These are phyloP conservation scores for Lomentospora prolificans DNA, from an alignment of 2,329 filamentous ascomycete genomes.

Conservation along the genomic window DNA sequence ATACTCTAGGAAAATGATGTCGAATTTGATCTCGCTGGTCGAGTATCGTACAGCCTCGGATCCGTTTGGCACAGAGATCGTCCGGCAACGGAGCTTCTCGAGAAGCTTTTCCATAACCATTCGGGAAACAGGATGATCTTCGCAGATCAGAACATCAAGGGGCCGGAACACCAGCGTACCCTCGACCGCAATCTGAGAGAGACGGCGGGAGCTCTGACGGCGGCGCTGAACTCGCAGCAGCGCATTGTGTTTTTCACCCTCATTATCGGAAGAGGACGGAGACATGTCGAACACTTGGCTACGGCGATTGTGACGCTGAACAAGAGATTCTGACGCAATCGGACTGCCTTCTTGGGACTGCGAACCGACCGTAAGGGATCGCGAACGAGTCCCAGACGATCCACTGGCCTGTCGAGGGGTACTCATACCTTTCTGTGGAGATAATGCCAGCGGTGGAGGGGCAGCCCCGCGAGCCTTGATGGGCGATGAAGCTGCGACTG, in stretches of 20 bases:
- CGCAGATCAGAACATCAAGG: slow-evolving; percentile 88
- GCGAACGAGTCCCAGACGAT: slow-evolving; percentile 53
- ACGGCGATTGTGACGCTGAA: slow-evolving; percentile 75
- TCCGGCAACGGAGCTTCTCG: slow-evolving; percentile 89
- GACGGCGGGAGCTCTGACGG: slow-evolving; percentile 86
- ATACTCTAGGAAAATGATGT: slow-evolving; percentile 97
- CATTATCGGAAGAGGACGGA: slow-evolving; percentile 93
- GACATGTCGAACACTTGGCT: slow-evolving; percentile 96
- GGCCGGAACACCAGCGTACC: slow-evolving; percentile 83
- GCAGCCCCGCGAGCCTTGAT: slow-evolving; percentile 45
- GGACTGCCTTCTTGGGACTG: slow-evolving; percentile 89
- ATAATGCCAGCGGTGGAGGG: slow-evolving; percentile 40
- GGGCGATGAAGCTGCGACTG: slow-evolving; percentile 43
- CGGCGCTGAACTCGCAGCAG: slow-evolving; percentile 85
- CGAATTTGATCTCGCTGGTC: slow-evolving; percentile 95
- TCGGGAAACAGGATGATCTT: slow-evolving; percentile 92
- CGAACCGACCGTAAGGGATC: slow-evolving; percentile 88
- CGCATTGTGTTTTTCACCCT: slow-evolving; percentile 84
- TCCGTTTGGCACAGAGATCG: slow-evolving; percentile 82
- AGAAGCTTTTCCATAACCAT: slow-evolving; percentile 98
- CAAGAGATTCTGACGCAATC: slow-evolving; percentile 55
- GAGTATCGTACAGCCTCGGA: slow-evolving; percentile 88
- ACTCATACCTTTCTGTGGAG: slow-evolving; percentile 53
- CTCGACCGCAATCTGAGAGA: slow-evolving; percentile 81
- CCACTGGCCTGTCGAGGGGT: slow-evolving; percentile 53